These are phyloP conservation scores for Penicillium expansum DNA, from an alignment of 2,329 filamentous ascomycete species.

Conservation along the genomic window DNA sequence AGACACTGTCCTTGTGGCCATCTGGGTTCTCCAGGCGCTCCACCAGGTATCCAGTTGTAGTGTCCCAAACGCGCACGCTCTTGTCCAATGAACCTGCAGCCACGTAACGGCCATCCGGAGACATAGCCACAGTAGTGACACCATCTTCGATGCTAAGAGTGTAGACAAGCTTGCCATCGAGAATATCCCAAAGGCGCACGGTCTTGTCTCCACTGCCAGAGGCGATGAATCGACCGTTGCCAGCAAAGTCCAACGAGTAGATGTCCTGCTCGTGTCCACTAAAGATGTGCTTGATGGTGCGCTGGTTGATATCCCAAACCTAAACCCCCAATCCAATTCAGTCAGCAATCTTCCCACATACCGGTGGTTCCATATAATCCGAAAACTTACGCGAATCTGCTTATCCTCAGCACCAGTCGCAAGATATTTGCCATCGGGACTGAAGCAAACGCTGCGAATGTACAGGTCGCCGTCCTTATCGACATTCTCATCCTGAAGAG, in stretches of 20 bases:
- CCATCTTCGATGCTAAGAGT: constrained; percentile 93
- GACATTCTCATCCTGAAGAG: constrained; percentile 82
- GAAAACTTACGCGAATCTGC: constrained; percentile 73
- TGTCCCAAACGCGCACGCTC: constrained; percentile 97
- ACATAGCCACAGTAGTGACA: constrained; percentile 96
- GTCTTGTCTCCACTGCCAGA: constrained; percentile 94
- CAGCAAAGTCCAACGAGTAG: constrained; percentile 91
- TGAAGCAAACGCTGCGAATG: constrained; percentile 98
- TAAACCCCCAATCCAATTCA: constrained; percentile 37
- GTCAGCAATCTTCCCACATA: constrained; percentile 6
- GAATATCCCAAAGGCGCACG: constrained; percentile 94
- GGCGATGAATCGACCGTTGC: constrained; percentile 89
- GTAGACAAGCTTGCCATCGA: constrained; percentile 75
- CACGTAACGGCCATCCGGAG: constrained; percentile 88
- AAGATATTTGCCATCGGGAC: constrained; percentile 87
- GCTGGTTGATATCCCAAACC: constrained; percentile 90
- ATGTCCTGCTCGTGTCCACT: constrained; percentile 98
- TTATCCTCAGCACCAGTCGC: constrained; percentile 98
- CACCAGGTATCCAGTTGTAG: constrained; percentile 76
- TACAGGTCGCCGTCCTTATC: constrained; percentile 91
- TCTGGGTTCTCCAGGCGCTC: constrained; percentile 90
- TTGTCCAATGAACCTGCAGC: constrained; percentile 95
- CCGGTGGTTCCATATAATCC: neutral
- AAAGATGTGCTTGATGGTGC: constrained; percentile 88
- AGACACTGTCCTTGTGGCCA: constrained; percentile 95